These are phyloP conservation scores for Cryptosporidium parvum DNA, from an alignment of 169 alveolate species.

Conservation along the genomic window DNA sequence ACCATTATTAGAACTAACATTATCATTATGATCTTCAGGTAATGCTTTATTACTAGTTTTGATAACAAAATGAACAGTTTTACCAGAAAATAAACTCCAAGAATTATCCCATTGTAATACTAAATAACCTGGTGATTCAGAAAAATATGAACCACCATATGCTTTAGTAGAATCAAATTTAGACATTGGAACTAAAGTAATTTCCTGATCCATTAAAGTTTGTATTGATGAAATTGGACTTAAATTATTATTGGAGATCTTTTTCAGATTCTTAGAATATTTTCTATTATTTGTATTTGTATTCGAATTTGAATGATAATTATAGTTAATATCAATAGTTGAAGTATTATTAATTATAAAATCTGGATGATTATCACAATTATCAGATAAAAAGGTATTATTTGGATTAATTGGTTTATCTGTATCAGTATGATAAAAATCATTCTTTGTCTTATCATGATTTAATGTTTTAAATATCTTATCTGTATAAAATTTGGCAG, in stretches of 20 bases:
- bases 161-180: conserved; percentile 75
- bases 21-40: not conserved
- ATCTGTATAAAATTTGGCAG: conserved; percentile 37
- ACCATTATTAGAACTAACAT: not conserved
- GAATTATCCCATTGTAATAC: conserved; percentile 73
- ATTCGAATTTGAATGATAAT: not conserved
- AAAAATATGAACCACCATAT: conserved; percentile 64
- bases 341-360: not conserved
- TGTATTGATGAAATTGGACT: conserved; percentile 7
- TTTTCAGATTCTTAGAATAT: not conserved
- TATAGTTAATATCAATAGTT: not conserved
- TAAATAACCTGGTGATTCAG: conserved; percentile 51
- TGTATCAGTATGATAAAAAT: not conserved
- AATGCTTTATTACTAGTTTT: conserved; percentile 42
- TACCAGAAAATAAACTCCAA: conserved; percentile 74
- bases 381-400: conserved; percentile 1
- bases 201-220: conserved; percentile 32
- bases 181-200: conserved; percentile 37
- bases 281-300: not conserved
- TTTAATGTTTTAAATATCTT: not conserved
- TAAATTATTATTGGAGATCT: not conserved
- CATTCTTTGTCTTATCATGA: not conserved
- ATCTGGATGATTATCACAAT: not conserved
- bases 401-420: not conserved
- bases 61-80: conserved; percentile 69